Base-by-base conservation (phyloP, 2,329 filamentous ascomycete genomes). In the Colletotrichum neosansevieriae region DNA sequence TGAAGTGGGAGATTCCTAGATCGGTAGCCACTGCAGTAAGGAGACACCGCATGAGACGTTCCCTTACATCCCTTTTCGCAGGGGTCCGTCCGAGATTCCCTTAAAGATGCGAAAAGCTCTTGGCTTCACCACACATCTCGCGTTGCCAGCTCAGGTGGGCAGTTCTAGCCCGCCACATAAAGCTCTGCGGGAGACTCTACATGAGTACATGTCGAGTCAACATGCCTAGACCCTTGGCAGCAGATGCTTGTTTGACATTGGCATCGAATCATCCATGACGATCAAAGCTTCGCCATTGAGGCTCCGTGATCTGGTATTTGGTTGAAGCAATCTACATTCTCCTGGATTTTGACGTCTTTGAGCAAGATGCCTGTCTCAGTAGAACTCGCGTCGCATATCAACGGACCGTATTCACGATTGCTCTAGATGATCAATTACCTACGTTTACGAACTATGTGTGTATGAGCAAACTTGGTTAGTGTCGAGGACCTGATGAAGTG, bases 191-290 rank as follows among this genome's bases (percentile, higher is more conserved):
- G 29, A 29, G 13, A 15, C 36, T 38, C 6, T 3, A 38, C 34
- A 13, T 40, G 19, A 15, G 38, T 13, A 3, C 3, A 10, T n/a
- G 3, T n/a, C 15, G 13, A 50, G 15, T 24, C 13, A 9, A 40
- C 32, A 29, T 17, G 19, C 57, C 34, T 19, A 59, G 44, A 50
- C n/a, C 19, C 44, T 59, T 59, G 57, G 57, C 44, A 49, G 19
- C n/a, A n/a, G 42, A 59, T 44, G 57, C 45, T 57, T 57, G 38
- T 38, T 58, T 17, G 11, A 13, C 15, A 47, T 58, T 47, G 53
- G 42, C 44, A 49, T 10, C 12, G 7, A 38, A n/a, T 13, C 4
- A 9, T 29, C 32, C 11, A 24, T 40, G 7, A 19, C 21, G 0
- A n/a, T 57, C 17, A 38, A 57, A 38, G 51, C 51, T 49, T 56